phyloP scores from a whole-genome alignment of 345 rosid species.

The Fremontodendron californicum region DNA sequence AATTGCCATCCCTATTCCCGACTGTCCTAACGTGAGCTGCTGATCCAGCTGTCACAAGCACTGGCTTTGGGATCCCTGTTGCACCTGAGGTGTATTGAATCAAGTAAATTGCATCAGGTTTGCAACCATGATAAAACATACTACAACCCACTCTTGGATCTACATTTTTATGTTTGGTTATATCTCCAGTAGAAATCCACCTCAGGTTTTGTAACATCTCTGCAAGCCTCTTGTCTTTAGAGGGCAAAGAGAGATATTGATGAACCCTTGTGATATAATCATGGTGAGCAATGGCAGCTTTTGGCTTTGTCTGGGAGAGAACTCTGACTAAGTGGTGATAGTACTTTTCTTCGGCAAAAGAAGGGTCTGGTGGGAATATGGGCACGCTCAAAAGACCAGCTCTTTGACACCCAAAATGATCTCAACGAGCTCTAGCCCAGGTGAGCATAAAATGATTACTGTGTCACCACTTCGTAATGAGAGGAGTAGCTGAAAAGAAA shows the following conservation, averaged over 20 bases:
- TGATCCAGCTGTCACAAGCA: slow-evolving; percentile 57
- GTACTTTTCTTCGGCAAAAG: slow-evolving; percentile 26
- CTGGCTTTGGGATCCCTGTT: slow-evolving; percentile 62
- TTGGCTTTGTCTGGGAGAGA: slow-evolving; percentile 52
- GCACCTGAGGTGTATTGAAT: slow-evolving; percentile 72
- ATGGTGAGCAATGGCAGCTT: slow-evolving; percentile 49
- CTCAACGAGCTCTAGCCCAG: slow-evolving; percentile 49
- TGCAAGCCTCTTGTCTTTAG: slow-evolving; percentile 27
- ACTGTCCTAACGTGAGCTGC: slow-evolving; percentile 61
- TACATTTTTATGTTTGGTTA: slow-evolving; percentile 17
- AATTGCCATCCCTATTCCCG: too few species aligned
- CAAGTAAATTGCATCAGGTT: slow-evolving; percentile 41
- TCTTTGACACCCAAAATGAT: slow-evolving; percentile 56
- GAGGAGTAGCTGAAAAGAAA: slow-evolving; percentile 31
- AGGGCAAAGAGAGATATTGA: slow-evolving; percentile 27
- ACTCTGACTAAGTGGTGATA: slow-evolving; percentile 45
- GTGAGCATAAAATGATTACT: slow-evolving; percentile 44
- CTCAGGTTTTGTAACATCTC: slow-evolving; percentile 30
- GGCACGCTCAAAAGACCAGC: slow-evolving; percentile 53
- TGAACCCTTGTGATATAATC: slow-evolving; percentile 31
- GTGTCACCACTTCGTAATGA: slow-evolving; percentile 36
- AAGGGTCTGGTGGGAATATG: slow-evolving; percentile 42
- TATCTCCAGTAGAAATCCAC: slow-evolving; percentile 45
- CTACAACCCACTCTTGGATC: not conserved
- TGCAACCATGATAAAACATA: slow-evolving; percentile 36